Evolutionary conservation across 371 early-diverging fungal species (phyloP).

Genomic region (Catenaria anguillulae): DNA sequence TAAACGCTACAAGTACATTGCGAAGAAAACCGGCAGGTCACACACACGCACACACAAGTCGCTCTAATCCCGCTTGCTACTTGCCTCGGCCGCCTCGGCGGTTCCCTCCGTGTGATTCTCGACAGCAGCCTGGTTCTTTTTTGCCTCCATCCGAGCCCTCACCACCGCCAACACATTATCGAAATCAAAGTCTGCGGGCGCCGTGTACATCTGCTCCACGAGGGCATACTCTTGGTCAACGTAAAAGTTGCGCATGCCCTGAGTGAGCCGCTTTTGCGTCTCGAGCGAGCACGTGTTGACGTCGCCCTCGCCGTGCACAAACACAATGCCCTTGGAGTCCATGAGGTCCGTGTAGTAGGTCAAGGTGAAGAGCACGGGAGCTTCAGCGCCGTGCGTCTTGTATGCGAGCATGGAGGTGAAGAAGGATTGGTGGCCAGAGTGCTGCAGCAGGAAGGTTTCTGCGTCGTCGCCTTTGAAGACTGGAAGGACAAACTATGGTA

Average conservation of each 20-base stretch:
- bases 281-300: not conserved
- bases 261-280: not conserved
- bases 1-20: too few relatives aligned
- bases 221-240: not conserved
- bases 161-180: not conserved
- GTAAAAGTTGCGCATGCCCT: constrained; percentile 8
- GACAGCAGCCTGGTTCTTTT: too few relatives aligned
- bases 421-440: constrained; percentile 8
- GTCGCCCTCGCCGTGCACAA: constrained; percentile 8
- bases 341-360: constrained; percentile 10
- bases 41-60: too few relatives aligned
- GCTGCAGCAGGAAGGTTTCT: constrained; percentile 5
- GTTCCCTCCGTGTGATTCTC: too few relatives aligned
- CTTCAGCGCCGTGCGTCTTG: constrained; percentile 7
- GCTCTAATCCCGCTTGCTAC: too few relatives aligned
- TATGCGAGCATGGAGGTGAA: constrained; percentile 8
- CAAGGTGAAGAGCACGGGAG: constrained; percentile 4
- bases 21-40: too few relatives aligned
- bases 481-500: constrained; percentile 10
- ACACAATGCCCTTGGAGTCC: constrained; percentile 7
- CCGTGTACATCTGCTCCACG: not conserved
- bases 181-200: not conserved
- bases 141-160: not conserved
- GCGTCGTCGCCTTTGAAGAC: constrained; percentile 4
- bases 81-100: too few relatives aligned